A percentile compares a stretch with the other conserved stretches of the same genome.
phyloP scores from a whole-genome alignment of 2,329 filamentous ascomycete genomes.

The Trichoderma gracile region DNA sequence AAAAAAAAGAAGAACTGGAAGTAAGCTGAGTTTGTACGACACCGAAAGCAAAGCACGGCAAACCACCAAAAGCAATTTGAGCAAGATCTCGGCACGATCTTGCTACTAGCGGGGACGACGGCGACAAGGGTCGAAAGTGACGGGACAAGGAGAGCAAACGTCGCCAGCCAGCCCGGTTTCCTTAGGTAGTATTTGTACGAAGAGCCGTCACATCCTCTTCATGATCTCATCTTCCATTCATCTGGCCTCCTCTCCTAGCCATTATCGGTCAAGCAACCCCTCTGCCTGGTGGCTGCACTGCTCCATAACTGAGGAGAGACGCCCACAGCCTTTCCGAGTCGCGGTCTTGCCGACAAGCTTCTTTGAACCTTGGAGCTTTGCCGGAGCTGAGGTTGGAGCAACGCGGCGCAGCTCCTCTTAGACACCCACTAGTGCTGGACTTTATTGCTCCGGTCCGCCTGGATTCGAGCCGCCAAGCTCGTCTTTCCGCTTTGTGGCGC shows the following conservation, averaged over 20 bases:
- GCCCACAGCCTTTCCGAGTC: not conserved
- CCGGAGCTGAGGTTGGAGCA: conserved; percentile 13
- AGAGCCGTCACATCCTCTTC: not conserved
- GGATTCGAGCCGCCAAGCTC: conserved; percentile 7
- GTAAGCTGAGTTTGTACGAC: not conserved
- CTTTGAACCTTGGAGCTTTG: not conserved
- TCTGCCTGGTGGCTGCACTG: not conserved
- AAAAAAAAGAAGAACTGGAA: not conserved
- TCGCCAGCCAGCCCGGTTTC: not conserved
- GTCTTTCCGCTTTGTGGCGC: conserved; percentile 6
- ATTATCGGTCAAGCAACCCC: not conserved
- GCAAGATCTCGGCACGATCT: conserved; percentile 9
- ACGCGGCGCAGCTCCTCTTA: conserved; percentile 9
- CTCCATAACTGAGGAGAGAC: conserved; percentile 8
- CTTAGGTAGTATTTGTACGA: not conserved
- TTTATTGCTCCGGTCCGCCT: conserved; percentile 7
- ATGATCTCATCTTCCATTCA: not conserved
- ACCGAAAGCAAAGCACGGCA: not conserved
- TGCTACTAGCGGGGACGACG: not conserved
- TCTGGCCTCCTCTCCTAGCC: not conserved
- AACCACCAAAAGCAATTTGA: not conserved
- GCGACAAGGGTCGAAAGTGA: conserved; percentile 7
- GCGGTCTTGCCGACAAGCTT: not conserved
- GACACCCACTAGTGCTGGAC: not conserved
- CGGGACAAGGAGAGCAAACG: not conserved